phyloP scores from a whole-genome alignment of 441 rosid species.

The Populus tomentosa region DNA sequence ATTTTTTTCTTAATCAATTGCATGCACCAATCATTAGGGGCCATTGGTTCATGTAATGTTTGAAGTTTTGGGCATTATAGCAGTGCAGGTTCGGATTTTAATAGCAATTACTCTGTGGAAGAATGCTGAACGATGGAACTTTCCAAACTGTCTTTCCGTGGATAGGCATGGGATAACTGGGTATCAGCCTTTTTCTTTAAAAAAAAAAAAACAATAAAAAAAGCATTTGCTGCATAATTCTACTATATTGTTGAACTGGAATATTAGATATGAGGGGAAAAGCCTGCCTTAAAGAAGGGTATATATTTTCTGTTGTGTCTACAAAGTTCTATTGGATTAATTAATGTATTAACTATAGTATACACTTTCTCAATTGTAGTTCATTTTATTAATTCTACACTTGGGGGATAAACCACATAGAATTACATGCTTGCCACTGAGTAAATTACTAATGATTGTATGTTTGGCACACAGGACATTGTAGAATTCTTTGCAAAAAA shows the following conservation, averaged over 20 bases:
- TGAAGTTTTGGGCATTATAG: neutral
- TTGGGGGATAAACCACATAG: neutral
- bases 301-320: neutral
- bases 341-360: neutral
- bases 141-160: too few species aligned
- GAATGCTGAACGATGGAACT: too few species aligned
- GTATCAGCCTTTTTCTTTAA: neutral
- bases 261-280: neutral
- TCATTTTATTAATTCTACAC: neutral
- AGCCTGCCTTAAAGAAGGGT: neutral
- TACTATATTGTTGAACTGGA: neutral
- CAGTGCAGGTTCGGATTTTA: neutral
- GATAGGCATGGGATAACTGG: neutral
- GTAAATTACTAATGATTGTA: neutral
- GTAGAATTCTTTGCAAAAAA: slow-evolving; percentile 67
- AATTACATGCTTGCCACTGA: neutral
- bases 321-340: neutral
- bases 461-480: slow-evolving; percentile 55
- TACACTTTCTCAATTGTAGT: neutral
- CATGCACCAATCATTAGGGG: neutral
- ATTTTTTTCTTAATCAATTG: neutral
- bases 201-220: neutral
- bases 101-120: neutral
- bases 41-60: neutral
- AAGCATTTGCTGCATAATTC: neutral